Percentiles rank a stretch among this genome's conserved stretches.
phyloP scores from a whole-genome alignment of 106 monocot genomes.

The Xerophyta viscosa region DNA sequence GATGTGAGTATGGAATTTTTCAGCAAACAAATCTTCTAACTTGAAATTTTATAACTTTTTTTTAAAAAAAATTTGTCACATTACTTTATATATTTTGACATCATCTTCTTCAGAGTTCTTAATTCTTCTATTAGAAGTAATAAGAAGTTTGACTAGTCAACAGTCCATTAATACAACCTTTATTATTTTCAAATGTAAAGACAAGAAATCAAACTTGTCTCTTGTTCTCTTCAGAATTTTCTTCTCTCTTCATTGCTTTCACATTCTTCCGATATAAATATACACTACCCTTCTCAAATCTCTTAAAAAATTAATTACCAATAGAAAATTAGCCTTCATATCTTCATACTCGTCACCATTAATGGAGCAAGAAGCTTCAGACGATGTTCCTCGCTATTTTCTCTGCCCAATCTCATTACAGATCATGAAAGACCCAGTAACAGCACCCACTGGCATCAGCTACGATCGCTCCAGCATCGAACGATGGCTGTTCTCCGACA shows the following conservation, averaged over 20 bases:
- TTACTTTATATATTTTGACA: too few relatives aligned
- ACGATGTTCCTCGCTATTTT: slow-evolving; percentile 56
- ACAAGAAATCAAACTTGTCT: slow-evolving; percentile 1
- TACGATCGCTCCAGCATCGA: slow-evolving; percentile 82
- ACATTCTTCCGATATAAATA: neutral
- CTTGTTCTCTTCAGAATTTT: neutral
- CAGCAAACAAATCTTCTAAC: too few relatives aligned
- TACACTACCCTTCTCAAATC: neutral
- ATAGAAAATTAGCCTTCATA: neutral
- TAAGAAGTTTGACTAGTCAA: too few relatives aligned
- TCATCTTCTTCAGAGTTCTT: too few relatives aligned
- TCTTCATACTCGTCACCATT: neutral
- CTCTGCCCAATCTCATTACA: slow-evolving; percentile 77
- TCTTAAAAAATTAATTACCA: neutral
- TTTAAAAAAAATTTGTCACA: too few relatives aligned
- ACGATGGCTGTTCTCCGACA: slow-evolving; percentile 52
- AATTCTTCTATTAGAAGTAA: too few relatives aligned
- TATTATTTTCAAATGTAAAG: too few relatives aligned
- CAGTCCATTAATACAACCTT: too few relatives aligned
- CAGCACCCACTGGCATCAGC: slow-evolving; percentile 72
- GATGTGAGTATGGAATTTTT: too few relatives aligned
- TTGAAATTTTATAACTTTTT: too few relatives aligned
- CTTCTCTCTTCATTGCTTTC: neutral
- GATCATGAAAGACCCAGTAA: slow-evolving; percentile 82
- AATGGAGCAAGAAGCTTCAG: neutral